Percentiles rank a stretch among this genome's conserved stretches.
Evolutionary conservation across 192 early-diverging fungal genomes (phyloP).

Genomic region (Backusella westeae): DNA sequence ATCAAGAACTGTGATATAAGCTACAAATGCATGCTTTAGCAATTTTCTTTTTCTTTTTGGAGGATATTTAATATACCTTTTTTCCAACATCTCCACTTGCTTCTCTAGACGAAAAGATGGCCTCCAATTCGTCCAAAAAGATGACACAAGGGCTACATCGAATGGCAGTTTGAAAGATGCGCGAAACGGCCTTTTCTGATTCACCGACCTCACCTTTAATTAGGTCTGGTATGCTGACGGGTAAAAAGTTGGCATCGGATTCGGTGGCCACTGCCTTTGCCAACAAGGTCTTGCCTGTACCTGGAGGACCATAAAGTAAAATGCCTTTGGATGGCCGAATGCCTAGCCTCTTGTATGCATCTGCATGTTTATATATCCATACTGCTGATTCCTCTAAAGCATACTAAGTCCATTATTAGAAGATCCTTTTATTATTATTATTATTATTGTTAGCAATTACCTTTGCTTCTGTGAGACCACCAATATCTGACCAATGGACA

Average conservation of each 20-base stretch:
- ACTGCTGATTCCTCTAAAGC: constrained; percentile 73
- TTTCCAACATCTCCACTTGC: constrained; percentile 65
- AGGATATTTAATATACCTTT: constrained; percentile 40
- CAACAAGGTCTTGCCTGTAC: constrained; percentile 91
- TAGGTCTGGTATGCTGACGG: constrained; percentile 77
- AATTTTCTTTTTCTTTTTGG: background rate
- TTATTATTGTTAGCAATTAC: constrained; percentile 29
- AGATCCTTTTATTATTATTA: background rate
- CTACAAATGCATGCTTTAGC: constrained; percentile 11
- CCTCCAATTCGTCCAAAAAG: constrained; percentile 94
- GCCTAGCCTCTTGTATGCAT: constrained; percentile 64
- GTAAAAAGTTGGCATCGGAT: constrained; percentile 76
- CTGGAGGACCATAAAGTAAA: constrained; percentile 84
- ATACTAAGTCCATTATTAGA: constrained; percentile 31
- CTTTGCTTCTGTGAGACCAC: constrained; percentile 73
- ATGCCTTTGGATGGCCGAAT: constrained; percentile 79
- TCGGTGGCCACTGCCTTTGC: constrained; percentile 84
- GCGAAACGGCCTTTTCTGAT: constrained; percentile 87
- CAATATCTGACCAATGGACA: constrained; percentile 78
- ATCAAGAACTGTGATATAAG: constrained; percentile 75
- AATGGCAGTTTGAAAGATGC: constrained; percentile 69
- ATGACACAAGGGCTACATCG: constrained; percentile 75
- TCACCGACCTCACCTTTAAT: constrained; percentile 91
- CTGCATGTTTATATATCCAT: constrained; percentile 70
- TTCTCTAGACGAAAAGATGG: constrained; percentile 76